Evolutionary conservation across 108 stramenopile genomes (phyloP).

Genomic region (Nannochloropsis gaditana): DNA sequence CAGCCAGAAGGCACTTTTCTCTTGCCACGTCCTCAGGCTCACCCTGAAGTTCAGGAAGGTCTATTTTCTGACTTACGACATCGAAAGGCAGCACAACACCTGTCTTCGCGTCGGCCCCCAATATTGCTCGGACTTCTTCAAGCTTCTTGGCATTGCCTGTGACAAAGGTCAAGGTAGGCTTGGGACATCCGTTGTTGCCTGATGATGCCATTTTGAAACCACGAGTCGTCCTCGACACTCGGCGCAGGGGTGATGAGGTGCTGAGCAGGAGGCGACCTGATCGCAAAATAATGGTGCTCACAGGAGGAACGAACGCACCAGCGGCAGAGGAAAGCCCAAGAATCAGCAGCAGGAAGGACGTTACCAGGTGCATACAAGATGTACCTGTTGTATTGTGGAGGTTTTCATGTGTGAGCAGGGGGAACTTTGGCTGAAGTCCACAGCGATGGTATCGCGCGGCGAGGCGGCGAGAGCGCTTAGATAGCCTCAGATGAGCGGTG

Average conservation of each 20-base stretch:
- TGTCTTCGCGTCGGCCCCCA: conserved; percentile 39
- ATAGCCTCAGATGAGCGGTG: too few species aligned
- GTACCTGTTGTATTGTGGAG: background rate
- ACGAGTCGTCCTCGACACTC: too few species aligned
- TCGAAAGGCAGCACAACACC: conserved; percentile 61
- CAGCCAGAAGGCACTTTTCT: conserved; percentile 88
- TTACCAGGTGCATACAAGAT: background rate
- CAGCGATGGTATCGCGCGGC: too few species aligned
- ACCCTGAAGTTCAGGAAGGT: conserved; percentile 89
- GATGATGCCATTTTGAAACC: background rate
- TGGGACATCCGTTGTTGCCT: background rate
- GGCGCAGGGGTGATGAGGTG: background rate
- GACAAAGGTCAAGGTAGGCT: conserved; percentile 75
- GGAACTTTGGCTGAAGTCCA: too few species aligned
- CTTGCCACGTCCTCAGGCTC: conserved; percentile 84
- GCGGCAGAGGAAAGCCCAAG: background rate
- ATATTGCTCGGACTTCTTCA: conserved; percentile 78
- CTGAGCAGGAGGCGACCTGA: conserved; percentile 12
- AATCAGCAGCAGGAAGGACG: background rate
- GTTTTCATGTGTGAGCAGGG: too few species aligned
- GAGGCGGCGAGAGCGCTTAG: too few species aligned
- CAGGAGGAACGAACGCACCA: conserved; percentile 4
- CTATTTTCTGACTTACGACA: conserved; percentile 70
- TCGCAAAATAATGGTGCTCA: background rate
- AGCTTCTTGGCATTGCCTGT: conserved; percentile 98